Percentiles rank a stretch among this genome's conserved stretches.
These are phyloP conservation scores for Blastomyces silverae DNA, from an alignment of 2,329 filamentous ascomycete genomes.

Conservation along the genomic window DNA sequence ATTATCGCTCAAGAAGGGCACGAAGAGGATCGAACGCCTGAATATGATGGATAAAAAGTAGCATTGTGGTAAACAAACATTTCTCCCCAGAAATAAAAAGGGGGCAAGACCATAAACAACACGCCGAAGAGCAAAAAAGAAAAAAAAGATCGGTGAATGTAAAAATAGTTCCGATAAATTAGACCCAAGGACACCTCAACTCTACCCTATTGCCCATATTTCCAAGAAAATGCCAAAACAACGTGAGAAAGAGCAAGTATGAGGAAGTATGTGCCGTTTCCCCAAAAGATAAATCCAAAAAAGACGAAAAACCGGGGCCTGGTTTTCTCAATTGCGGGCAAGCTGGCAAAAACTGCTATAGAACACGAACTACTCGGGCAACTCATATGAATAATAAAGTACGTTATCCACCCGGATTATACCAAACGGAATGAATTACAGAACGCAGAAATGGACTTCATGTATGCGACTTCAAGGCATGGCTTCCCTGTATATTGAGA, in stretches of 20 bases:
- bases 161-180: neutral
- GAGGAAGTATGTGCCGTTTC: constrained; percentile 1
- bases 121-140: neutral
- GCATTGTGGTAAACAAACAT: neutral
- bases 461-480: constrained; percentile 8
- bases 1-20: neutral
- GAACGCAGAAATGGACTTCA: neutral
- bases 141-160: neutral
- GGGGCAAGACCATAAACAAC: neutral
- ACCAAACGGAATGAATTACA: neutral
- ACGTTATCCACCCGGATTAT: neutral
- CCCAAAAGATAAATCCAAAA: neutral
- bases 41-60: neutral
- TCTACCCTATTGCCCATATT: constrained; percentile 8
- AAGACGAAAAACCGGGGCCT: neutral
- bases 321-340: neutral
- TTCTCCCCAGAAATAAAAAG: neutral
- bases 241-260: neutral
- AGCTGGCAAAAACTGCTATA: neutral
- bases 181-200: constrained; percentile 13
- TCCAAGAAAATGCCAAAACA: constrained; percentile 10
- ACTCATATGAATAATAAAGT: neutral
- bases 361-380: constrained; percentile 3
- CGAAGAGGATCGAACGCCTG: neutral
- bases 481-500: constrained; percentile 3